These are phyloP conservation scores for Beta lomatogona DNA, from an alignment of 179 eudicot species.

Conservation along the genomic window DNA sequence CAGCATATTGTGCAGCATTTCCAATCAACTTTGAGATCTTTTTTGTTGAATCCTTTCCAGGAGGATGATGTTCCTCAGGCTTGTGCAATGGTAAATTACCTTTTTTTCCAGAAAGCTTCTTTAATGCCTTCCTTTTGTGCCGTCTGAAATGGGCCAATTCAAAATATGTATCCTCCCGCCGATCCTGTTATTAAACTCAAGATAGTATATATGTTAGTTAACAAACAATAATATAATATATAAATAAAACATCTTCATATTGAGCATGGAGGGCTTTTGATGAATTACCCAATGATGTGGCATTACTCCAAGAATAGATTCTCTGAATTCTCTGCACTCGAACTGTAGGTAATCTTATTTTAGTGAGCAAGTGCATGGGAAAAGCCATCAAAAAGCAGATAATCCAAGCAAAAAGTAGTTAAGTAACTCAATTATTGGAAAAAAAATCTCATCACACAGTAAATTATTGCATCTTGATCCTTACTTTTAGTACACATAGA, in stretches of 20 bases:
- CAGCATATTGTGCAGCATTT: conserved; percentile 83
- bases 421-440: neutral
- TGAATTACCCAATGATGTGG: conserved; percentile 94
- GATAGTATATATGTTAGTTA: conserved; percentile 20
- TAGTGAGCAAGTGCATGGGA: conserved; percentile 21
- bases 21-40: conserved; percentile 85
- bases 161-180: conserved; percentile 89
- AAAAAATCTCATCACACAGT: conserved; percentile 3
- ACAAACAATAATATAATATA: neutral
- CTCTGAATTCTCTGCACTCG: conserved; percentile 97
- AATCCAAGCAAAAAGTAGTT: neutral
- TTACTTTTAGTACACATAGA: neutral
- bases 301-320: conserved; percentile 94
- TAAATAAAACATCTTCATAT: neutral
- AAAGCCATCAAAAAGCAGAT: neutral
- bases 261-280: neutral
- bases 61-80: conserved; percentile 92
- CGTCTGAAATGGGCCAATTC: conserved; percentile 87
- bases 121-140: conserved; percentile 82
- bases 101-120: conserved; percentile 76
- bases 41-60: conserved; percentile 88
- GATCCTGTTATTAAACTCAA: conserved; percentile 58
- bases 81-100: conserved; percentile 69
- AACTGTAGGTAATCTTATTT: conserved; percentile 53
- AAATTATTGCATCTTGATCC: conserved; percentile 6